phyloP scores from a whole-genome alignment of 345 rosid genomes.

The Gossypium australe region DNA sequence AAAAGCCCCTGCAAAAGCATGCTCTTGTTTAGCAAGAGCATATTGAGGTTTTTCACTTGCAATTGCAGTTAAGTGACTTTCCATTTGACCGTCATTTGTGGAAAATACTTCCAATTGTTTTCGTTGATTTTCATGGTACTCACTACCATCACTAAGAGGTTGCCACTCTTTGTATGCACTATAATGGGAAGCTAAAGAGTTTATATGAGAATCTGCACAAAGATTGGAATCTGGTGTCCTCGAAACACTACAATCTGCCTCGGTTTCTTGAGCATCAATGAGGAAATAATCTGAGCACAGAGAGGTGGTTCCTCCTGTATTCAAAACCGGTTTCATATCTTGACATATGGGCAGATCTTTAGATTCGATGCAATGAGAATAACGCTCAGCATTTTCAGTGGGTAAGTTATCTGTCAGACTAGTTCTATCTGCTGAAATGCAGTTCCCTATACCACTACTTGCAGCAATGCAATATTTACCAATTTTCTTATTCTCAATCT shows the following conservation, averaged over 20 bases:
- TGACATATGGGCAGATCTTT: slow-evolving; percentile 24
- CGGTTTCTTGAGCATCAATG: slow-evolving; percentile 21
- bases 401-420: slow-evolving; percentile 19
- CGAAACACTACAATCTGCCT: slow-evolving; percentile 25
- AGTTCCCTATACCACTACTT: slow-evolving; percentile 12
- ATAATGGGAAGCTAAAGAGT: slow-evolving; percentile 28
- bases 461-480: slow-evolving; percentile 23
- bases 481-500: slow-evolving; percentile 22
- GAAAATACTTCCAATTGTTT: slow-evolving; percentile 17
- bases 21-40: slow-evolving; percentile 59
- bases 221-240: slow-evolving; percentile 26
- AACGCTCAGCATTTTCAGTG: slow-evolving; percentile 17
- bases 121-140: slow-evolving; percentile 24
- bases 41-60: slow-evolving; percentile 29
- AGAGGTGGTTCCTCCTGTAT: slow-evolving; percentile 27
- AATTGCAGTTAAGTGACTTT: slow-evolving; percentile 20
- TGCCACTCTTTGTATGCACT: slow-evolving; percentile 16
- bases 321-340: not conserved
- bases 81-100: slow-evolving; percentile 11
- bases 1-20: slow-evolving; percentile 92
- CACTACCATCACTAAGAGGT: slow-evolving; percentile 11
- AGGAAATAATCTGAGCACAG: slow-evolving; percentile 38
- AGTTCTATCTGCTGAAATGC: slow-evolving; percentile 23
- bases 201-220: slow-evolving; percentile 27
- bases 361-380: slow-evolving; percentile 21